Conservation (phyloP, 805 yeast genomes). For the Sugiyamaella mastotermitis region DNA sequence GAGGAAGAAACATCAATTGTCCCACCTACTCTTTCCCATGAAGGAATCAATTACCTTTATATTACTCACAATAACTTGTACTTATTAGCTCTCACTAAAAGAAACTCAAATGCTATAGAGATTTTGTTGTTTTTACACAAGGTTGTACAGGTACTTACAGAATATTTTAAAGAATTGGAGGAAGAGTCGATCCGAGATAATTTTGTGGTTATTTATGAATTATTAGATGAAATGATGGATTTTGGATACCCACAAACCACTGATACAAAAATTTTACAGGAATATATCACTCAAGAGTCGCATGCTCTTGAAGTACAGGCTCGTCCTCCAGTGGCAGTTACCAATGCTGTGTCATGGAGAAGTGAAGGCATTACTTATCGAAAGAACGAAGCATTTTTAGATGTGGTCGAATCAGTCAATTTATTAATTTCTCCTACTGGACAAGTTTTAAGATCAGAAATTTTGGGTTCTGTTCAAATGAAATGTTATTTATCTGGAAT, state of each 20-base stretch:
- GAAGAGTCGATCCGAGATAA: slow-evolving; percentile 65
- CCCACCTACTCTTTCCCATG: slow-evolving; percentile 42
- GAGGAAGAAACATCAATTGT: slow-evolving; percentile 31
- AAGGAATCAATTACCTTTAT: slow-evolving; percentile 53
- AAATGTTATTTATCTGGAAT: slow-evolving; percentile 81
- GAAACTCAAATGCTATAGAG: slow-evolving; percentile 47
- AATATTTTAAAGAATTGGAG: slow-evolving; percentile 44
- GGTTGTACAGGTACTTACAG: slow-evolving; percentile 38
- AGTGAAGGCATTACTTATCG: slow-evolving; percentile 83
- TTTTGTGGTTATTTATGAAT: slow-evolving; percentile 65
- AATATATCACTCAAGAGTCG: slow-evolving; percentile 61
- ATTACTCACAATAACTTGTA: slow-evolving; percentile 46
- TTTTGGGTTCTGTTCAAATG: slow-evolving; percentile 67
- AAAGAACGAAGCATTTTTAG: slow-evolving; percentile 85
- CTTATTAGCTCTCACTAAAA: slow-evolving; percentile 28
- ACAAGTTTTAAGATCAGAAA: slow-evolving; percentile 57
- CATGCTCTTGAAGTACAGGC: slow-evolving; percentile 33
- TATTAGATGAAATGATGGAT: slow-evolving; percentile 87
- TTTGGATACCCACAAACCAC: slow-evolving; percentile 83
- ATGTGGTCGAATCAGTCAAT: slow-evolving; percentile 70
- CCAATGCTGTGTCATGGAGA: slow-evolving; percentile 83
- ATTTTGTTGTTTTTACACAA: slow-evolving; percentile 49
- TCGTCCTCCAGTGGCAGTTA: slow-evolving; percentile 67
- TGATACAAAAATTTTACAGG: slow-evolving; percentile 69
- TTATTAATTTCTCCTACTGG: slow-evolving; percentile 60